Evolutionary conservation across 768 basidiomycete genomes (phyloP), one percentile per base, ranked within the genome.

Genomic region (Pleurotus pulmonarius): DNA sequence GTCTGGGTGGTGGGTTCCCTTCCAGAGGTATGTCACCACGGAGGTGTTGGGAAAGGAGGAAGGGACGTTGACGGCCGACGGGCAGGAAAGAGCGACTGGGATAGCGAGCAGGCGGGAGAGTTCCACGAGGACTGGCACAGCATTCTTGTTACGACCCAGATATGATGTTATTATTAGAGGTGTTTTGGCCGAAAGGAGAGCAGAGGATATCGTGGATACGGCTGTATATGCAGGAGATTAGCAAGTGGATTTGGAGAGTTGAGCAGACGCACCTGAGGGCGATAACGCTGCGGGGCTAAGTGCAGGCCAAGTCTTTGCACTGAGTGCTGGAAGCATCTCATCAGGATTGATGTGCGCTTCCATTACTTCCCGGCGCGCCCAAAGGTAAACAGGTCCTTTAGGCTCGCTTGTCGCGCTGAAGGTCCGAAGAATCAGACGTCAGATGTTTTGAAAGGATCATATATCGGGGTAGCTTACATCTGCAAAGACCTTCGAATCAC

Each of bases 321-420:
- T 55, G 8, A 67, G 56, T 0, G 69, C 49, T 2, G 67, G 58
- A 18, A 71, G 64, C n/a, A 82, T 58, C 1, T 67, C 56, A 4
- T 67, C 59, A 3, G 70, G 58, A 18, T 80, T 73, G 0, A 88
- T 66, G 63, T 86, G 82, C 64, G 87, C 78, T 61, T 90, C 87
- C 75, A 83, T 83, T 0, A 79, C 76, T 63, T 90, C 88, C n/a
- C 88, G 76, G 13, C 85, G 76, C 11, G 80, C 86, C 84, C 86
- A 89, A 6, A 88, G 73, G 65, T 90, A 89, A 1, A 87, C 86
- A 0, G 88, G 88, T 0, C 88, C 87, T 64, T 80, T 83, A 0
- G 88, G 88, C 25, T 83, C 80, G 52, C 85, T 87, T n/a, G 69
- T 81, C 4, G 88, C 86, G 59, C 86, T 88, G 44, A 34, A 9